These are phyloP conservation scores for Moesziomyces sp. DNA, from an alignment of 1,284 basidiomycete species.

Conservation along the genomic window DNA sequence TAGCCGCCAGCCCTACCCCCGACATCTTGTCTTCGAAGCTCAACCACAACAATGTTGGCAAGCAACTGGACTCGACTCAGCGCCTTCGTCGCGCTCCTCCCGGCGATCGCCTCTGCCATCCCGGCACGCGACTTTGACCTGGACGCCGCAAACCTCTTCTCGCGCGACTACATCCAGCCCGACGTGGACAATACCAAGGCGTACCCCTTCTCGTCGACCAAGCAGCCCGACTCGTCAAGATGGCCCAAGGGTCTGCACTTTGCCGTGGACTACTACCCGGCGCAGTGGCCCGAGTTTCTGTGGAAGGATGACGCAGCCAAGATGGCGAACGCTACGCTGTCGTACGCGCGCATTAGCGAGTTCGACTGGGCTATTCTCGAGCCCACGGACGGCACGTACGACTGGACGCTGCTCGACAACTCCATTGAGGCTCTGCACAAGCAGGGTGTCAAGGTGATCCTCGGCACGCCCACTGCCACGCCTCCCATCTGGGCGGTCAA, in stretches of 20 bases:
- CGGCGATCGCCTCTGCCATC: slow-evolving; percentile 15
- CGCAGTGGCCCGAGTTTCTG: slow-evolving; percentile 45
- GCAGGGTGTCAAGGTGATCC: slow-evolving; percentile 51
- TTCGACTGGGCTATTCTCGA: slow-evolving; percentile 55
- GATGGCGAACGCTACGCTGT: slow-evolving; percentile 45
- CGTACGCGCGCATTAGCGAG: slow-evolving; percentile 49
- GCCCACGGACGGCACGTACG: slow-evolving; percentile 44
- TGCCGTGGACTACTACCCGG: slow-evolving; percentile 55
- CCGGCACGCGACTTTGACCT: slow-evolving; percentile 65
- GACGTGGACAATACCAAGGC: slow-evolving; percentile 23
- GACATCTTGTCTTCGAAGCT: background rate
- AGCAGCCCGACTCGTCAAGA: slow-evolving; percentile 11
- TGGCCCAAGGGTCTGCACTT: slow-evolving; percentile 45
- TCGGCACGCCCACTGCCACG: slow-evolving; percentile 48
- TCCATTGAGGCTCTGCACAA: slow-evolving; percentile 34
- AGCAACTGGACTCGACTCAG: slow-evolving; percentile 24
- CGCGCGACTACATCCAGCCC: slow-evolving; percentile 96
- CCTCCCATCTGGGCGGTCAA: slow-evolving; percentile 51
- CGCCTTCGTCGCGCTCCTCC: slow-evolving; percentile 18
- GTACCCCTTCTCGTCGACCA: slow-evolving; percentile 12
- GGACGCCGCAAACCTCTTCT: slow-evolving; percentile 91
- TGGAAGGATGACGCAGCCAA: slow-evolving; percentile 39
- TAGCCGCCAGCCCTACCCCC: background rate
- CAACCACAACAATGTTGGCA: slow-evolving; percentile 26
- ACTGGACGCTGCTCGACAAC: slow-evolving; percentile 40